Base-by-base conservation (phyloP, 75 land plant species). In the Isoetes taiwanensis region DNA sequence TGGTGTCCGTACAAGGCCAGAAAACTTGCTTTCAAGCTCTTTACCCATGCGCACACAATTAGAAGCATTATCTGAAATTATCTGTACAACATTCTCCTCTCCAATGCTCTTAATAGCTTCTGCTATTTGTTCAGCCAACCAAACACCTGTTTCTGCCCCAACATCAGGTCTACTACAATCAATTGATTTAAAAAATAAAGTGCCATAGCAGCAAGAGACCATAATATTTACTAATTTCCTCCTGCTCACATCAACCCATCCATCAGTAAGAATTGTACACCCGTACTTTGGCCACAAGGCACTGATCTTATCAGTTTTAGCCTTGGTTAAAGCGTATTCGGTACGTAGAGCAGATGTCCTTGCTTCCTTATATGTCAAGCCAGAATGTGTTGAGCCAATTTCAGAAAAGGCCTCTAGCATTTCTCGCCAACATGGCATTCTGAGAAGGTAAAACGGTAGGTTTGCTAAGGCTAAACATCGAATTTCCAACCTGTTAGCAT, bases 1-100 rank as follows among this genome's bases (percentile, higher is more conserved):
- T 25, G 83, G 65, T 32, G 70, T 59, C 83, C 83, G 79, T 61
- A 65, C 72, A 4, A 83, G 17, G 26, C 50, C 65, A 12, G 75
- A 69, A 31, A 55, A 74, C 11, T 59, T 55, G 27, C 73, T 78
- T n/a, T 24, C 42, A 17, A 83, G 40, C 58, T 48, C 65, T 17
- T 41, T 68, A 21, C 78, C 72, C 3, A 76, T 76, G 60, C 28
- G 32, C 30, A 25, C 34, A 65, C 68, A 65, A 19, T 28, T 57
- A 1, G 72, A 65, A 16, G 76, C 58, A 57, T 40, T 50, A 21
- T 29, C 71, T 5, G 78, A 76, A n/a, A 83, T 67, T 20, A 83
- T 75, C n/a, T 83, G 80, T 33, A 83, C 43, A 0, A 79, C 83
- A 72, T 83, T 76, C 2, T 34, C 48, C 5, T 39, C 61, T 0